Base-by-base conservation (phyloP, 1,139 yeast species). In the Lodderomyces pseudojiufengensis region DNA sequence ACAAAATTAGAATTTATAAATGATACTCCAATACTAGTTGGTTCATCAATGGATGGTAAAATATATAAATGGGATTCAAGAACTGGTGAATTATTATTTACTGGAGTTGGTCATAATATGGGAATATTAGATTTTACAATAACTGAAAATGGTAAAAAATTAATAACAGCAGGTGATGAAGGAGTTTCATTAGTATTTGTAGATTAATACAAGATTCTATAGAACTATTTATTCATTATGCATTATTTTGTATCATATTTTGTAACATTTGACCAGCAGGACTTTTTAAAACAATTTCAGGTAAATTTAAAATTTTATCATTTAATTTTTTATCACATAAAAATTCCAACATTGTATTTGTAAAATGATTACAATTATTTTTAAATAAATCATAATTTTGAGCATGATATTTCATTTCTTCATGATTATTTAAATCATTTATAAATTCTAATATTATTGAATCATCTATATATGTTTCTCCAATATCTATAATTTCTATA, bases 151-250 rank as follows among this genome's bases (percentile, higher is more conserved):
- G 90, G 86, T 28, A 72, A 73, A 39, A 80, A 83, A 54, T 54
- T 94, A 34, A 74, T 88, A 28, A 86, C 97, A 20, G 98, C 97
- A n/a, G 97, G 97, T 44, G 98, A 92, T 57, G 98, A 92, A 58
- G 96, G 95, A 47, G 97, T 92, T 24, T 79, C 95, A 6, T 68
- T 92, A 48, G 76, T 92, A 6, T 90, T 80, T 39, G 29, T 38
- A n/a, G n/a, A n/a, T n/a, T n/a, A n/a, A n/a, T n/a, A n/a, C n/a
- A n/a, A n/a, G n/a, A n/a, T n/a, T n/a, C n/a, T n/a, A n/a, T n/a
- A n/a, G n/a, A 18, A 18, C 20, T 18, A 18, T 18, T 5, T 18
- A n/a, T n/a, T n/a, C n/a, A n/a, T 18, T 18, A 18, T 7, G 20
- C 20, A 18, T 18, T 18, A 18, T 18, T 18, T 9, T 13, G 28